Evolutionary conservation across 2,329 filamentous ascomycete genomes (phyloP).

Genomic region (Phialocephala subalpina): DNA sequence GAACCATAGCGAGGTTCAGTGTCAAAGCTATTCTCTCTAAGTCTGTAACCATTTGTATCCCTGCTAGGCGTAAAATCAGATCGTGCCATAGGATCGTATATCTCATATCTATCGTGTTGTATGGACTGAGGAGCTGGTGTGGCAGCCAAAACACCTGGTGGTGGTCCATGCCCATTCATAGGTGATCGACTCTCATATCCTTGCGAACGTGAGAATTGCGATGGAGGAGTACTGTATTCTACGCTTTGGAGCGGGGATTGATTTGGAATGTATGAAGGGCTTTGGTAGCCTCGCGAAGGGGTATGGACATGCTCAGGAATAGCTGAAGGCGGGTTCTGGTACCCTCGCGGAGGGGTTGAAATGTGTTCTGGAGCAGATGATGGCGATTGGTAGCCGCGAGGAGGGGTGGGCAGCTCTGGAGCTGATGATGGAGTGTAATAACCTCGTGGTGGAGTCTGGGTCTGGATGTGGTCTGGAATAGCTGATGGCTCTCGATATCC

Average conservation of each 20-base stretch:
- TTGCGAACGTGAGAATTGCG: constrained; percentile 32
- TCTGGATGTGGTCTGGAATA: constrained; percentile 40
- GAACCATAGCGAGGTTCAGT: constrained; percentile 36
- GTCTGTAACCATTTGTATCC: constrained; percentile 31
- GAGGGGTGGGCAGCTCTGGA: constrained; percentile 44
- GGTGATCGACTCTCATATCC: constrained; percentile 35
- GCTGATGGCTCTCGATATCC: constrained; percentile 37
- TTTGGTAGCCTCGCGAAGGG: constrained; percentile 57
- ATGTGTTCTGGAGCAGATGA: constrained; percentile 50
- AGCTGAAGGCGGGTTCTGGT: constrained; percentile 46
- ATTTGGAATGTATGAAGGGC: constrained; percentile 53
- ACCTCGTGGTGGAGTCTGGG: constrained; percentile 42
- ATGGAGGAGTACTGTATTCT: constrained; percentile 49
- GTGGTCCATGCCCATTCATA: constrained; percentile 33
- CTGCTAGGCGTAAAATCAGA: not conserved
- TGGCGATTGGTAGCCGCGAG: constrained; percentile 33
- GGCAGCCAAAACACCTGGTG: constrained; percentile 23
- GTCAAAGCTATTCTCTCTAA: constrained; percentile 29
- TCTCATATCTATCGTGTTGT: constrained; percentile 38
- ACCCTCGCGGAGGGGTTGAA: constrained; percentile 56
- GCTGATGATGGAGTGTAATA: constrained; percentile 34
- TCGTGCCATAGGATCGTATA: constrained; percentile 36
- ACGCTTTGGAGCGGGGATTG: constrained; percentile 62
- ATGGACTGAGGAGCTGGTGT: constrained; percentile 30
- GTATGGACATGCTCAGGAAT: constrained; percentile 48